Evolutionary conservation across 345 rosid genomes (phyloP).

Genomic region (Dipteronia sinensis): DNA sequence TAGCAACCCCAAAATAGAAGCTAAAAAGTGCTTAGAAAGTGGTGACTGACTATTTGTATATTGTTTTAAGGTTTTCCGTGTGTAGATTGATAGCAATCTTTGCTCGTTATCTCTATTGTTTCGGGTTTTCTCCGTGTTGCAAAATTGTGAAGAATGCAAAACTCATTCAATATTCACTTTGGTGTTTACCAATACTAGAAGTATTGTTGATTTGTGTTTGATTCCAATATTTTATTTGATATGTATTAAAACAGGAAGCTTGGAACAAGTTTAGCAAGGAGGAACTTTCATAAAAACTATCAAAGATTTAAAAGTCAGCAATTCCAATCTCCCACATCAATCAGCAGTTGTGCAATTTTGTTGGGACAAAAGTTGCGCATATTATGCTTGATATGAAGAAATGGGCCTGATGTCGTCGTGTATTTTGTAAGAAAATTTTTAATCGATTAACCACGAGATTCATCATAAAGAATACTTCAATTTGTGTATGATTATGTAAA

Average conservation of each 20-base stretch:
- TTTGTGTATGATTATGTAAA: constrained; percentile 10
- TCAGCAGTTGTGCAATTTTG: neutral
- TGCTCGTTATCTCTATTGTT: neutral
- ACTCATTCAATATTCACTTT: neutral
- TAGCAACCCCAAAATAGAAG: neutral
- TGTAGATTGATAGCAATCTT: neutral
- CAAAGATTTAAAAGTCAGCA: neutral
- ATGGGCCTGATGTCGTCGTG: neutral
- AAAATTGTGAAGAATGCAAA: neutral
- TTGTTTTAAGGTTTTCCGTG: neutral
- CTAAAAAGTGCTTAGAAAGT: neutral
- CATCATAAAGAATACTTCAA: neutral
- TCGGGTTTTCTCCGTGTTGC: neutral
- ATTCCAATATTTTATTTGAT: constrained; percentile 3
- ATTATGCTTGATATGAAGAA: neutral
- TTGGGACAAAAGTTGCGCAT: neutral
- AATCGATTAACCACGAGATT: neutral
- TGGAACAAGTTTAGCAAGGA: constrained; percentile 61
- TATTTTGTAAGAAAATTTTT: neutral
- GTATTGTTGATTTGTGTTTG: neutral
- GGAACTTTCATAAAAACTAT: constrained; percentile 42
- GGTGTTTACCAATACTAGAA: neutral
- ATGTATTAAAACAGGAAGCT: constrained; percentile 50
- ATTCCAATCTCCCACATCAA: neutral
- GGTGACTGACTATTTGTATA: neutral